Evolutionary conservation across 139 green algal species (phyloP), one percentile per base, ranked within the genome.

Genomic region (Micractinium sp.): DNA sequence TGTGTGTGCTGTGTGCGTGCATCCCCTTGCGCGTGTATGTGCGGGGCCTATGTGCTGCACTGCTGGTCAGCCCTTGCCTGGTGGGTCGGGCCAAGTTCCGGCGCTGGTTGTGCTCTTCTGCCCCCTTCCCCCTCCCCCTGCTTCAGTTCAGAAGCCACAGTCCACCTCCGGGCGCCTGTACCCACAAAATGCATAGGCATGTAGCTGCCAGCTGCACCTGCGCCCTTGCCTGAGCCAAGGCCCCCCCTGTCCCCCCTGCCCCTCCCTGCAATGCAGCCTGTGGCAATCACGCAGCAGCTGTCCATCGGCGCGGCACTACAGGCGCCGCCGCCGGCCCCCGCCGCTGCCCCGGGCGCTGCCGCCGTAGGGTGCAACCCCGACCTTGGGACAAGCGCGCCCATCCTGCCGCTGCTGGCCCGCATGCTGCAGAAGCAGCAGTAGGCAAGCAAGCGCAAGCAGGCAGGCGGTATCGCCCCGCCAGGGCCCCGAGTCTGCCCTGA

Each of bases 221-320:
- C 25, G 20, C 29, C 36, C 75, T 56, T 60, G 36, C 75, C 33
- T 0, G 4, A n/a, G 0, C 63, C 63, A 25, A 0, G 19, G 0
- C 39, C 16, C 14, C 47, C 23, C 79, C 31, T 66, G 9, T 2
- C 77, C 1, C 29, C 25, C 0, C 39, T n/a, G 22, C 77, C 13
- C 20, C 19, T 19, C 76, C 38, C 76, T 4, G 20, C 18, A 47
- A 35, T 60, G 81, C 81, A 86, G 81, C 81, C 81, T 20, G 36
- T 86, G n/a, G 60, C 81, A 0, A 56, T 86, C 33, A 86, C 81
- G 60, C 81, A 86, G 18, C 79, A 71, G 29, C 39, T 83, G 56
- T 25, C 81, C 4, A 15, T 9, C 60, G 33, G 79, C 79, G 39
- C 39, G 12, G 4, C 47, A 27, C 47, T 31, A 7, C 29, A 31